A percentile compares a stretch with the other conserved stretches of the same genome.
Evolutionary conservation across 345 rosid genomes (phyloP).

Genomic region (Cardamine resedifolia): DNA sequence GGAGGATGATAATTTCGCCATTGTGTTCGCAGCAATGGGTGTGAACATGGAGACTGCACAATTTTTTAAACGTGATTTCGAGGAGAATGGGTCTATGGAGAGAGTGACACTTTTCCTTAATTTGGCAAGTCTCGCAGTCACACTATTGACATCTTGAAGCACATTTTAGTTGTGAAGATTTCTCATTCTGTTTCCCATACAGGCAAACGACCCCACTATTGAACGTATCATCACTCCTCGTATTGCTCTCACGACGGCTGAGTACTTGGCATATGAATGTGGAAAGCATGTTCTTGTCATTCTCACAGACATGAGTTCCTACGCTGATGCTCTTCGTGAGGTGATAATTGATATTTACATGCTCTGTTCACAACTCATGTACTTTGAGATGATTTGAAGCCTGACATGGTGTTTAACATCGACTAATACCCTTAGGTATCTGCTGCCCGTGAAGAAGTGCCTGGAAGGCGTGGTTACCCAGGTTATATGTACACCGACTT

Average conservation of each 20-base stretch:
- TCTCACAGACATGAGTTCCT: constrained; percentile 94
- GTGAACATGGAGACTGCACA: constrained; percentile 98
- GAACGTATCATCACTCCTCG: constrained; percentile 96
- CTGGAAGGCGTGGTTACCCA: constrained; percentile 97
- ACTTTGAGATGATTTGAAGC: constrained; percentile 14
- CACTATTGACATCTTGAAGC: not conserved
- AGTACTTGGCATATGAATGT: constrained; percentile 91
- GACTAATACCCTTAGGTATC: constrained; percentile 54
- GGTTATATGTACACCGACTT: constrained; percentile 98
- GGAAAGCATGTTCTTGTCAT: constrained; percentile 97
- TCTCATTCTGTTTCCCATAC: constrained; percentile 27
- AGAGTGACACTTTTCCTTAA: constrained; percentile 88
- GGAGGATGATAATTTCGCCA: constrained; percentile 91
- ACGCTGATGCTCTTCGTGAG: constrained; percentile 99
- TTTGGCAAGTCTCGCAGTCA: constrained; percentile 50
- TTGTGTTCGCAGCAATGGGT: constrained; percentile 98
- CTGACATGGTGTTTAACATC: not conserved
- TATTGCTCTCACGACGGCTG: constrained; percentile 93
- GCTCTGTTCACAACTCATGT: constrained; percentile 16
- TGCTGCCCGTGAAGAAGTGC: constrained; percentile 97
- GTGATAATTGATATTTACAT: constrained; percentile 36
- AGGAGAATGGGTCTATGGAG: constrained; percentile 96
- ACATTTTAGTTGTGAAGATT: constrained; percentile 4
- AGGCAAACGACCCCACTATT: constrained; percentile 97
- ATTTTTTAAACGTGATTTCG: constrained; percentile 93